Evolutionary conservation across 2,329 filamentous ascomycete species (phyloP).

Genomic region (Phyllosticta paracitricarpa): DNA sequence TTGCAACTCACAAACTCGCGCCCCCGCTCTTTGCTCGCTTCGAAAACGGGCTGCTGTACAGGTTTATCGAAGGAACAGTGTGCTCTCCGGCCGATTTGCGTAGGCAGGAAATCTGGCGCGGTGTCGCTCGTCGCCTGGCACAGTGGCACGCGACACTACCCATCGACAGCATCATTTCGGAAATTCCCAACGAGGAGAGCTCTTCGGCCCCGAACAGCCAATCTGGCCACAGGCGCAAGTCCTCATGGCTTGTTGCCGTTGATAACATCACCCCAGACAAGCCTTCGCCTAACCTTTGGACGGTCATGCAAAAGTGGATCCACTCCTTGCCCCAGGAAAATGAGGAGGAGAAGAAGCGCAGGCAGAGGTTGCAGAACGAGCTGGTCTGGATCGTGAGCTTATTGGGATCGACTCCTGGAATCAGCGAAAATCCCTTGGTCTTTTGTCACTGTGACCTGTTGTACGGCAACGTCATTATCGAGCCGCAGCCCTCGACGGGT

Average conservation of each 20-base stretch:
- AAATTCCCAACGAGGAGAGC: slow-evolving; percentile 16
- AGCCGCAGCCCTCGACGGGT: slow-evolving; percentile 38
- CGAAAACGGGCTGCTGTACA: slow-evolving; percentile 91
- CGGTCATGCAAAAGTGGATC: slow-evolving; percentile 94
- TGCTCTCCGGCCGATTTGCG: slow-evolving; percentile 74
- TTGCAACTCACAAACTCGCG: slow-evolving; percentile 73
- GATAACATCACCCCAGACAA: slow-evolving; percentile 49
- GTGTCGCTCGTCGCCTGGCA: slow-evolving; percentile 72
- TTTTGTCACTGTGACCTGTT: slow-evolving; percentile 94
- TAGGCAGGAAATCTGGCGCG: slow-evolving; percentile 64
- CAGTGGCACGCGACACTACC: slow-evolving; percentile 80
- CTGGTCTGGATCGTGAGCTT: slow-evolving; percentile 58
- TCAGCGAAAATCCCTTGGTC: slow-evolving; percentile 62
- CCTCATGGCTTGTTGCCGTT: slow-evolving; percentile 24
- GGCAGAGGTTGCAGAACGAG: slow-evolving; percentile 62
- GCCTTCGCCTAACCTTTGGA: slow-evolving; percentile 82
- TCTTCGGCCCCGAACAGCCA: slow-evolving; percentile 17
- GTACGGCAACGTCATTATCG: slow-evolving; percentile 91
- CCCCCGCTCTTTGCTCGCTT: slow-evolving; percentile 84
- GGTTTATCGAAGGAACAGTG: slow-evolving; percentile 72
- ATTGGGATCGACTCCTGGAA: slow-evolving; percentile 65
- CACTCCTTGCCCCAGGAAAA: slow-evolving; percentile 68
- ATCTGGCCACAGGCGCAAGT: slow-evolving; percentile 23
- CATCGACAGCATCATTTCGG: slow-evolving; percentile 39
- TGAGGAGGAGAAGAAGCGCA: slow-evolving; percentile 56